Evolutionary conservation across 129 eudicot genomes (phyloP).

Genomic region (Smallanthus sonchifolius): DNA sequence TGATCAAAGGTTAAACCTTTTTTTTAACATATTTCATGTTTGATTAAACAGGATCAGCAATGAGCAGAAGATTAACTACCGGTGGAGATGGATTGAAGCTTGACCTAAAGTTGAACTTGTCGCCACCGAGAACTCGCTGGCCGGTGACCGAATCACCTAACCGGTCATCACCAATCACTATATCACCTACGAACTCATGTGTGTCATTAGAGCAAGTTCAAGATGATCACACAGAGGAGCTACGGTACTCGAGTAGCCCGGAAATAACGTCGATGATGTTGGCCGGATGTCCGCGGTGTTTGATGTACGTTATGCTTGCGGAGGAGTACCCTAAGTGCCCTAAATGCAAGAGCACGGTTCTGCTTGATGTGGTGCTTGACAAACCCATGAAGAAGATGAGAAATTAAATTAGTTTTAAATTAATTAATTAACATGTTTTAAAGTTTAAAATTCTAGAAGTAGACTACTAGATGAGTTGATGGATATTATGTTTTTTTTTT

Average conservation of each 20-base stretch:
- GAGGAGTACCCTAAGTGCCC: constrained; percentile 80
- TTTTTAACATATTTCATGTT: background rate
- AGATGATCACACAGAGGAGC: constrained; percentile 27
- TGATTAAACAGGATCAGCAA: constrained; percentile 4
- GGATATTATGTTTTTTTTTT: constrained; percentile 9
- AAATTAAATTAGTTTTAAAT: background rate
- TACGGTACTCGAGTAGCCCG: constrained; percentile 56
- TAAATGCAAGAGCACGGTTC: constrained; percentile 78
- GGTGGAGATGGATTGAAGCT: constrained; percentile 41
- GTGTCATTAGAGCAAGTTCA: constrained; percentile 63
- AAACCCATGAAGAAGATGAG: constrained; percentile 32
- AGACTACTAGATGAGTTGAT: background rate
- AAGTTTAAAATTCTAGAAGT: background rate
- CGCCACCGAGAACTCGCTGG: constrained; percentile 55
- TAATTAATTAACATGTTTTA: background rate
- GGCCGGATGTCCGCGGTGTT: constrained; percentile 87
- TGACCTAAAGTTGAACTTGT: constrained; percentile 69
- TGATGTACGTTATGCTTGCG: constrained; percentile 86
- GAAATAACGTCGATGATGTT: constrained; percentile 79
- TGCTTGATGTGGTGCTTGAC: constrained; percentile 62
- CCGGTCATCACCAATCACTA: constrained; percentile 38
- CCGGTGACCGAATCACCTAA: constrained; percentile 45
- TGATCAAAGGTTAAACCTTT: constrained; percentile 6
- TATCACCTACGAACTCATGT: constrained; percentile 73
- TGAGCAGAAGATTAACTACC: constrained; percentile 48